Percentiles rank a stretch among this genome's conserved stretches.
Evolutionary conservation across 495 filamentous ascomycete genomes (phyloP).

Genomic region (Hypoxylon intermedium): DNA sequence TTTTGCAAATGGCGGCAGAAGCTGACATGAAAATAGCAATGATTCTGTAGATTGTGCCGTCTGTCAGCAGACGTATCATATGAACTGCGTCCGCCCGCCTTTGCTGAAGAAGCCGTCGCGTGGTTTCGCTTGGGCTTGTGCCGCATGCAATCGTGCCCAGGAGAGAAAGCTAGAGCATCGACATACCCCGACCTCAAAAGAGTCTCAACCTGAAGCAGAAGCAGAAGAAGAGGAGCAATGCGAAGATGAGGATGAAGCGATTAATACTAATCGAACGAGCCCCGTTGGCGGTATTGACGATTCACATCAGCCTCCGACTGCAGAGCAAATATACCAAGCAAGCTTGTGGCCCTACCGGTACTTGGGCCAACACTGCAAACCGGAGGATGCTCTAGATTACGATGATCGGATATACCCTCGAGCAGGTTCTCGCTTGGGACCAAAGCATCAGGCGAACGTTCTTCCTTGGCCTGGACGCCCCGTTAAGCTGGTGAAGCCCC

Average conservation of each 20-base stretch:
- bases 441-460: conserved; percentile 90
- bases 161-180: conserved; percentile 91
- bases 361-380: conserved; percentile 91
- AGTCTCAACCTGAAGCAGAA: conserved; percentile 65
- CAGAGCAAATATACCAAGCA: conserved; percentile 89
- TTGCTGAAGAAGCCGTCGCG: conserved; percentile 95
- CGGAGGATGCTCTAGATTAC: conserved; percentile 95
- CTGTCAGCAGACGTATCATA: conserved; percentile 94
- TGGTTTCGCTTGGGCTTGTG: conserved; percentile 98
- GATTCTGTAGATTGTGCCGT: conserved; percentile 98
- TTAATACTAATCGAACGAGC: conserved; percentile 64
- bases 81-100: conserved; percentile 94
- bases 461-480: conserved; percentile 81
- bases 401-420: conserved; percentile 98
- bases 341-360: conserved; percentile 97
- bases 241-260: conserved; percentile 77
- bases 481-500: conserved; percentile 86
- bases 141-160: conserved; percentile 90
- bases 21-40: conserved; percentile 58
- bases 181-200: conserved; percentile 73
- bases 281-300: conserved; percentile 62
- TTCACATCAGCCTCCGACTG: conserved; percentile 73
- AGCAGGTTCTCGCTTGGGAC: conserved; percentile 89
- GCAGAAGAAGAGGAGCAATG: conserved; percentile 88
- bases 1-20: conserved; percentile 1